phyloP scores from a whole-genome alignment of 345 rosid genomes.

The Excoecaria agallocha region DNA sequence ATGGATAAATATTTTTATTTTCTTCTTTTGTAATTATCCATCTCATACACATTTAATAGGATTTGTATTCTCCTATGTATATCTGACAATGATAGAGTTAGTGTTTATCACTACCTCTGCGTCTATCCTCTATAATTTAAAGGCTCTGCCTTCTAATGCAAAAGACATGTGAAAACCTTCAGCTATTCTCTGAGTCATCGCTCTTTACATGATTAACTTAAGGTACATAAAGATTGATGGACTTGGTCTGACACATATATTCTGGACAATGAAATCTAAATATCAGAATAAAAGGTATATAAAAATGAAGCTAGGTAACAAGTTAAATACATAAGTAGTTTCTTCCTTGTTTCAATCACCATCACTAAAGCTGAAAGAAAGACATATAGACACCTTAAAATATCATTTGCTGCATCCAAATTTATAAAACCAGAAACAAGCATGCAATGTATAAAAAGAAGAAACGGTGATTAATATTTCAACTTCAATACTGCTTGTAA shows the following conservation, averaged over 20 bases:
- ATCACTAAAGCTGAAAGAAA: not conserved
- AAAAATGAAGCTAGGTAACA: not conserved
- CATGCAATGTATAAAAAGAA: not conserved
- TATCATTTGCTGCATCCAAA: not conserved
- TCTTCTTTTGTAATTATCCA: too few relatives aligned
- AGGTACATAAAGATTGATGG: not conserved
- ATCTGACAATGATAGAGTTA: too few relatives aligned
- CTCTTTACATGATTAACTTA: too few relatives aligned
- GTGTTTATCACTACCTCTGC: too few relatives aligned
- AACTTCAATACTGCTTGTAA: not conserved
- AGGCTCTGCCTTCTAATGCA: too few relatives aligned
- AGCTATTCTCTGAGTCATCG: too few relatives aligned
- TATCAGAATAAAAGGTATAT: not conserved
- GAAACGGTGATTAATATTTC: not conserved
- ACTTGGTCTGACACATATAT: not conserved
- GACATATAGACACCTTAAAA: not conserved
- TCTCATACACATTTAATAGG: too few relatives aligned
- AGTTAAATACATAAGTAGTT: not conserved
- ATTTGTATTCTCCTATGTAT: too few relatives aligned
- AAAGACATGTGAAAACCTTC: too few relatives aligned
- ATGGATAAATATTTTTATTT: too few relatives aligned
- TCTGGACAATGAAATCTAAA: not conserved
- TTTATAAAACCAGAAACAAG: not conserved
- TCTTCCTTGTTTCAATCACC: not conserved
- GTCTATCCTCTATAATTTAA: too few relatives aligned